Conservation (phyloP, 192 early-diverging fungal genomes). For the Phlyctochytrium bullatum region DNA sequence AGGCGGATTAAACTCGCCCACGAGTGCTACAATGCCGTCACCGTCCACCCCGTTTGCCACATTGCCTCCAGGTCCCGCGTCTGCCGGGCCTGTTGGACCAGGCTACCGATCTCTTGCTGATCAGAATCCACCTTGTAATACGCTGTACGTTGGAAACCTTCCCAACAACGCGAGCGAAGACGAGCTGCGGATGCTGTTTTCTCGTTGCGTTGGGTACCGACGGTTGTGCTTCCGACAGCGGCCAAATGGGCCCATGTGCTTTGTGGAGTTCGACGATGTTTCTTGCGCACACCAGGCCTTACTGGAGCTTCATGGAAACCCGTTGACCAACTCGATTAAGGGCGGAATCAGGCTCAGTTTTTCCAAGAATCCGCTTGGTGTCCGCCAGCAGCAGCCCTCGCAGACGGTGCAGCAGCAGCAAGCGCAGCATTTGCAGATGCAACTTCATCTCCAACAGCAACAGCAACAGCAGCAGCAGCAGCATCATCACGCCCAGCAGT, state of each 20-base stretch:
- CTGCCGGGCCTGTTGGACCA: slow-evolving; percentile 11
- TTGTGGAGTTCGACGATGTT: slow-evolving; percentile 99
- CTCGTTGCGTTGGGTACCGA: slow-evolving; percentile 80
- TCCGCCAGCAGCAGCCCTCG: slow-evolving; percentile 44
- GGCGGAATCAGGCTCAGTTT: slow-evolving; percentile 95
- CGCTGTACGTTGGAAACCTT: slow-evolving; percentile 97
- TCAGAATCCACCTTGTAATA: slow-evolving; percentile 99
- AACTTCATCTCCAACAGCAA: background rate
- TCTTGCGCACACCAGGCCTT: slow-evolving; percentile 86
- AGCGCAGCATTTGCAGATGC: too few relatives aligned
- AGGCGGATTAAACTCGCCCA: background rate
- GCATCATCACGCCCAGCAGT: too few relatives aligned
- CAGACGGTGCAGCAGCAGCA: background rate
- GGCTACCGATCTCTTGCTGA: slow-evolving; percentile 53
- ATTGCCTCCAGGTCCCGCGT: slow-evolving; percentile 9
- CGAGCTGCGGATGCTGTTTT: slow-evolving; percentile 83
- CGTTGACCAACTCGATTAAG: slow-evolving; percentile 79
- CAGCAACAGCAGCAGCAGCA: background rate
- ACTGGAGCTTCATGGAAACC: slow-evolving; percentile 81
- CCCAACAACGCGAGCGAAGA: slow-evolving; percentile 85
- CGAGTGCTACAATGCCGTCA: background rate
- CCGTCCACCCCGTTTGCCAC: slow-evolving; percentile 8
- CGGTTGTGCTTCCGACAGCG: slow-evolving; percentile 85
- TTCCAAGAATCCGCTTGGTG: slow-evolving; percentile 95
- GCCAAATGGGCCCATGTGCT: slow-evolving; percentile 96